Evolutionary conservation across 2,329 filamentous ascomycete genomes (phyloP), one percentile per base, ranked within the genome.

Genomic region (Polychaeton citri): DNA sequence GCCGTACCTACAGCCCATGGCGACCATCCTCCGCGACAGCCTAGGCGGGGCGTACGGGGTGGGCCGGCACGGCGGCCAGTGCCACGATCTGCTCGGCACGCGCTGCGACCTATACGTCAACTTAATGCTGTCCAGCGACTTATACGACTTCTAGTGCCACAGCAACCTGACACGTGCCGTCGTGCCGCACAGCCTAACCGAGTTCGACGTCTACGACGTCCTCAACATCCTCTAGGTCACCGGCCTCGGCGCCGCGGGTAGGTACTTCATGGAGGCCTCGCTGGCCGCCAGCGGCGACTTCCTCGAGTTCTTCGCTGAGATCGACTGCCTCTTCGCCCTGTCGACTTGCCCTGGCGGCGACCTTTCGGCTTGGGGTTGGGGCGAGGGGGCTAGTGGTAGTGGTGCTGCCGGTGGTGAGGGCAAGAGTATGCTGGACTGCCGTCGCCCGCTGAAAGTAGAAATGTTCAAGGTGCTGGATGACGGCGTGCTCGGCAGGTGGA

Each of bases 171-270:
- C 74, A 1, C 72, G 84, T 3, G 80, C 84, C 0, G 72, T 90
- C 2, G 42, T 77, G 1, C 76, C 78, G 0, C 76, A 67, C 41
- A 81, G 81, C 0, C 55, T 90, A 28, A 69, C 65, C 4, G 84
- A 90, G 58, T 64, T 65, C 19, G 82, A 90, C 51, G 74, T 90
- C 1, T 84, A 90, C 50, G 83, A 92, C 54, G 83, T 92, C 0
- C 67, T 92, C 36, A 92, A 92, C 50, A 66, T 92, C 3, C 90
- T 92, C 53, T 84, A 90, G 55, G 81, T 87, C 6, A 90, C 84
- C 0, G 82, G 83, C 0, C 54, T 90, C 32, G 79, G 90, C 48
- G 65, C 71, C 36, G 51, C 78, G 40, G 82, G 81, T 0, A 70
- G 75, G 35, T 88, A 87, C 46, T 87, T 83, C 41, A 92, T 92